Conservation (phyloP, 1,284 basidiomycete species). For the Filobasidium uniguttulatum region DNA sequence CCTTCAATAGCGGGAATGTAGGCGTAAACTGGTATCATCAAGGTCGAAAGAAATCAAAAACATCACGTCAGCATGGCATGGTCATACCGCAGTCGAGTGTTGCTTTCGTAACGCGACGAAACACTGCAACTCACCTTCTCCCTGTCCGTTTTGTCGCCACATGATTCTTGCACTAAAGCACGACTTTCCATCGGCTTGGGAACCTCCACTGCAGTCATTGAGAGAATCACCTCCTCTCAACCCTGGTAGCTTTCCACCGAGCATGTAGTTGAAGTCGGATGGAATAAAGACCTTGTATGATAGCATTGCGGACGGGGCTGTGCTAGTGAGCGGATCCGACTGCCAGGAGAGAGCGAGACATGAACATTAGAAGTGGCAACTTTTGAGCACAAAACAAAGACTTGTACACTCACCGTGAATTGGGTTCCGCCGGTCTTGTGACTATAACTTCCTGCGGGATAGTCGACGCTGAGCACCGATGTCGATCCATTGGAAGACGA, state of each 20-base stretch:
- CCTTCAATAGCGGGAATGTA: slow-evolving; percentile 30
- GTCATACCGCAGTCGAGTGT: too few relatives aligned
- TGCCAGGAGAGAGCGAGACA: slow-evolving; percentile 3
- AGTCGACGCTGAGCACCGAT: slow-evolving; percentile 29
- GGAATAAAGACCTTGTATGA: slow-evolving; percentile 16
- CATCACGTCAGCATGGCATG: too few relatives aligned
- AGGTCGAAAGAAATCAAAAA: too few relatives aligned
- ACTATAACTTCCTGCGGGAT: slow-evolving; percentile 33
- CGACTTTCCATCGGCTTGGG: slow-evolving; percentile 28
- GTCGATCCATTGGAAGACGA: background rate
- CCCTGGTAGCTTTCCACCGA: slow-evolving; percentile 38
- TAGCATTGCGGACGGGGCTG: slow-evolving; percentile 14
- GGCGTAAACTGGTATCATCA: slow-evolving; percentile 39
- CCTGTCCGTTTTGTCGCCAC: slow-evolving; percentile 32
- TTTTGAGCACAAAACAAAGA: background rate
- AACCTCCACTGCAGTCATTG: slow-evolving; percentile 34
- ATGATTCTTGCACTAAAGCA: slow-evolving; percentile 38
- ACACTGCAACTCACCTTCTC: slow-evolving; percentile 22
- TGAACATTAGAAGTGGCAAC: background rate
- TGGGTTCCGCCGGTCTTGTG: slow-evolving; percentile 34
- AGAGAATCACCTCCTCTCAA: slow-evolving; percentile 32
- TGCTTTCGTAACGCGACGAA: background rate
- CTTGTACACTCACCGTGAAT: slow-evolving; percentile 27
- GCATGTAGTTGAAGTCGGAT: slow-evolving; percentile 17
- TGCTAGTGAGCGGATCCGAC: slow-evolving; percentile 17